Conservation (phyloP, 2,329 filamentous ascomycete genomes). For the Paecilomyces formosus region DNA sequence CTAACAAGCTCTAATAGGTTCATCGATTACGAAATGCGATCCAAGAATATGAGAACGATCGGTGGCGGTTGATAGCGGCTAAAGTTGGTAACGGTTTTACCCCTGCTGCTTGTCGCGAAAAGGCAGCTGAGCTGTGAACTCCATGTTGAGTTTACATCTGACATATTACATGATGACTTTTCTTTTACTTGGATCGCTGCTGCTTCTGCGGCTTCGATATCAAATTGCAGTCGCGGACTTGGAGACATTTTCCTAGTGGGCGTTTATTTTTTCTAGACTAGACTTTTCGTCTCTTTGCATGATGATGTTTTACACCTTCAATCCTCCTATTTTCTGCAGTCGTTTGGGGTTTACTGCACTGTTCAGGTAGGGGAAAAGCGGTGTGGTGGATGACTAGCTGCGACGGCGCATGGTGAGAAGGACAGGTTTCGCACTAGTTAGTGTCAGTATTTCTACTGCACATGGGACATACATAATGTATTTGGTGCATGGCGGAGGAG, state of each 20-base stretch:
- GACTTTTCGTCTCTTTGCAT: background rate
- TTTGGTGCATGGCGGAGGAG: background rate
- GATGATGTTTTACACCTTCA: background rate
- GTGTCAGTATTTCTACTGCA: background rate
- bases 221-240: background rate
- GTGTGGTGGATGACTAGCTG: background rate
- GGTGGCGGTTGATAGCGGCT: conserved; percentile 84
- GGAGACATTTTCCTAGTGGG: background rate
- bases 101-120: conserved; percentile 76
- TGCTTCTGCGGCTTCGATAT: background rate
- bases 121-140: conserved; percentile 55
- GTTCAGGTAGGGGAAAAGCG: background rate
- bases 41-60: conserved; percentile 51
- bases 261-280: background rate
- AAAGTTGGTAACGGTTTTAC: conserved; percentile 90
- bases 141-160: background rate
- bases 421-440: background rate
- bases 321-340: background rate
- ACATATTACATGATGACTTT: background rate
- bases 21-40: conserved; percentile 32
- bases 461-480: background rate
- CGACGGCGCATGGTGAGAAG: background rate
- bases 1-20: conserved; percentile 19
- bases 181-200: background rate
- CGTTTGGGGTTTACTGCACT: background rate